Evolutionary conservation across 2,329 filamentous ascomycete genomes (phyloP), one percentile per base, ranked within the genome.

Genomic region (Clonostachys chloroleuca): DNA sequence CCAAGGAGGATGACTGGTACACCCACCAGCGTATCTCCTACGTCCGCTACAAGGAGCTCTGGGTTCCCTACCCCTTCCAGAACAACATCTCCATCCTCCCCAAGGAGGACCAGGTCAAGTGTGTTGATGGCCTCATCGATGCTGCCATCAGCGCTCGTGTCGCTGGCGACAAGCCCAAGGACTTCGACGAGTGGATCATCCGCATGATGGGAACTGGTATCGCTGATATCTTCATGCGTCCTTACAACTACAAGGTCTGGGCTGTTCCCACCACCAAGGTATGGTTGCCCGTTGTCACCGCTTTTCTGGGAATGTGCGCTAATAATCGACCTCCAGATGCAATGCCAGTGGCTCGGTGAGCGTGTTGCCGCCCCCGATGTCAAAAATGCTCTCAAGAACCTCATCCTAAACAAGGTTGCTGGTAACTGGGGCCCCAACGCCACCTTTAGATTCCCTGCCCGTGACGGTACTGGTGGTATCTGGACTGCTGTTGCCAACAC

Each of bases 201-300:
- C 85, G 94, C 62, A 95, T 87, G 77, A 92, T 87, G 74, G 94
- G 94, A 61, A 75, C 82, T 59, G 92, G 92, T 59, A 80, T 99
- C 62, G 92, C 92, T 56, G 84, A 99, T 68, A 80, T 92, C 59
- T 99, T 99, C 82, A 99, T 99, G 94, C 82, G 94, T 61, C 94
- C 94, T 47, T 99, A 99, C 81, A 99, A 99, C 83, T 99, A 86
- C 85, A 99, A 99, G 78, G 94, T 99, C 66, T 99, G 94, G 94
- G 94, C 94, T 53, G 92, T 97, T 60, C 94, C 94, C 50, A 96
- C 92, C 48, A 96, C 87, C 58, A 95, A 95, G 84, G 90, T 95
- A 30, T 30, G 9, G 24, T 30, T 30, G 79, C 61, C 78, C 54
- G 30, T 14, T 34, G 37, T 16, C 34, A 30, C 34, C 18, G 17